Conservation (phyloP, 2,329 filamentous ascomycete species). For the Tolypocladium tropicale region DNA sequence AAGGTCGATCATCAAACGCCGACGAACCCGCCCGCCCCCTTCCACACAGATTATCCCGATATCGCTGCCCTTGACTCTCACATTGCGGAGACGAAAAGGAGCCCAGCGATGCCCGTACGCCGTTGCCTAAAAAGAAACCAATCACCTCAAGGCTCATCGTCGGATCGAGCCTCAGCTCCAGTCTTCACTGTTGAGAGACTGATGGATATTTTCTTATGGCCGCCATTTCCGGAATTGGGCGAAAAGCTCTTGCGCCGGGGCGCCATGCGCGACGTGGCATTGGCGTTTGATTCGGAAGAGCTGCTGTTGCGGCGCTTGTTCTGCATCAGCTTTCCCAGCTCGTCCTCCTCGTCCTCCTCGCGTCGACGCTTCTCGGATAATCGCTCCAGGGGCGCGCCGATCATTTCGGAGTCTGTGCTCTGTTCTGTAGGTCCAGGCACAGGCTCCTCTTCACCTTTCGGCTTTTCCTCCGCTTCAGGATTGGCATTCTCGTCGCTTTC, state of each 20-base stretch:
- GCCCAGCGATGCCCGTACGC: slow-evolving; percentile 6
- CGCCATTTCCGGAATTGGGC: slow-evolving; percentile 26
- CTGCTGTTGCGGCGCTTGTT: slow-evolving; percentile 52
- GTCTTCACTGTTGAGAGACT: slow-evolving; percentile 38
- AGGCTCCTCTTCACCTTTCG: slow-evolving; percentile 20
- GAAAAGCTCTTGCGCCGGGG: slow-evolving; percentile 31
- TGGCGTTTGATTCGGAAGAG: slow-evolving; percentile 33
- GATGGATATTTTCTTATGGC: slow-evolving; percentile 47
- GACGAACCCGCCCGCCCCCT: not conserved
- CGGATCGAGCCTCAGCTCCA: slow-evolving; percentile 24
- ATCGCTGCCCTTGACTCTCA: not conserved
- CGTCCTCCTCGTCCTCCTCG: slow-evolving; percentile 84
- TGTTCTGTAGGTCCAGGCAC: slow-evolving; percentile 17
- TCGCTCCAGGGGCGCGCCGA: slow-evolving; percentile 53
- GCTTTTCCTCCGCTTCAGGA: slow-evolving; percentile 29
- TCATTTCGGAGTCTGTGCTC: not conserved
- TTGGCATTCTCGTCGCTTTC: slow-evolving; percentile 53
- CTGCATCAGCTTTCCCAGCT: slow-evolving; percentile 70
- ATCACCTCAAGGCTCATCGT: slow-evolving; percentile 24
- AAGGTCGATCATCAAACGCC: not conserved
- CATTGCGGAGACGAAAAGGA: not conserved
- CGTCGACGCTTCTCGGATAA: slow-evolving; percentile 81
- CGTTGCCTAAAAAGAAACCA: slow-evolving; percentile 3
- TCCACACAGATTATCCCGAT: not conserved
- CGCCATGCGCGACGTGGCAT: slow-evolving; percentile 20